Evolutionary conservation across 148 eudicot species (phyloP), one percentile per base, ranked within the genome.

Genomic region (Cornus florida): DNA sequence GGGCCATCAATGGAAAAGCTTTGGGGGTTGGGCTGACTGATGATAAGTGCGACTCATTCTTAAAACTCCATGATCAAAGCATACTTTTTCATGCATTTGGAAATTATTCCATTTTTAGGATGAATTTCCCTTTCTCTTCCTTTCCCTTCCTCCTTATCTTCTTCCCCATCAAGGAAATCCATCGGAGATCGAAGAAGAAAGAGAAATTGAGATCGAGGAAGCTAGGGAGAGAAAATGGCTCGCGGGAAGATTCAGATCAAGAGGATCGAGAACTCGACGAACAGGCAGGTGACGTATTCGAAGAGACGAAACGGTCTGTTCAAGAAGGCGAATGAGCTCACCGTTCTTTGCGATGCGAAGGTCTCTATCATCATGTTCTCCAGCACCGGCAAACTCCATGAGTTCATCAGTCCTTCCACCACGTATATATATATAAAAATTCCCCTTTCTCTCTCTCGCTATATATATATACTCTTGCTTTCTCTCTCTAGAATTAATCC

Each of bases 161-260:
- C 66, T 57, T 57, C 5, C 28, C 2, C 5, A 12, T 57, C 64
- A 48, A 7, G 38, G 38, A 35, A 53, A 53, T 16, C 59, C 19
- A 53, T 53, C 7, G 19, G 4, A 71, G 66, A 72, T 7, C 38
- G 56, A 73, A 56, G 70, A 77, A 0, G 28, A 28, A 0, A 28
- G 28, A 28, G 28, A 28, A 28, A 28, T 28, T 28, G 39, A 73
- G 64, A 69, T 28, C 28, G 75, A 71, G 67, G 56, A n/a, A 46
- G 38, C 71, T 35, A 35, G 38, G 13, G 20, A 71, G 38, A n/a
- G 46, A 46, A 73, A 70, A 94, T 92, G 98, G 93, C 98, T 67
- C 87, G 97, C 67, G 98, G 98, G 23, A 92, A 91, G 85, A 92
- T 94, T 75, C 92, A 92, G 93, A 94, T 94, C 81, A 91, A 83